A percentile compares a stretch with the other conserved stretches of the same genome.
Evolutionary conservation across 2,329 filamentous ascomycete species (phyloP).

Genomic region (Davidsoniella virescens): DNA sequence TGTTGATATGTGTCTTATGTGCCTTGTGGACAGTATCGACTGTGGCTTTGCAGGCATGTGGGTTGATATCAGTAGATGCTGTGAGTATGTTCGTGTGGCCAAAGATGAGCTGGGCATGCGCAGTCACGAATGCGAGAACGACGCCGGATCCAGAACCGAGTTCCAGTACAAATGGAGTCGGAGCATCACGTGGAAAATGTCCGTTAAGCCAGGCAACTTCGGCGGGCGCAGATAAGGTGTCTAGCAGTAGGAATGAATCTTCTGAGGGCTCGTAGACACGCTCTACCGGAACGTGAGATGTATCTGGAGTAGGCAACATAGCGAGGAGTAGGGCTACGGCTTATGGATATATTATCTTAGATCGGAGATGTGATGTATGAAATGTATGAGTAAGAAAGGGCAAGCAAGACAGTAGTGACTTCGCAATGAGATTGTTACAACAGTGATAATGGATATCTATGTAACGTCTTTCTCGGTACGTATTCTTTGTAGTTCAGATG

Average conservation of each 20-base stretch:
- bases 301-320: constrained; percentile 90
- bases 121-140: constrained; percentile 74
- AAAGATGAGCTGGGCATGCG: constrained; percentile 57
- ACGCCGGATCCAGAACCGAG: constrained; percentile 85
- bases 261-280: constrained; percentile 90
- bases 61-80: constrained; percentile 70
- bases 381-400: background rate
- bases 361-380: background rate
- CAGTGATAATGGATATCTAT: background rate
- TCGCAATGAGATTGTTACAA: background rate
- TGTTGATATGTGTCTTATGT: background rate
- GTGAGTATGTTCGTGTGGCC: constrained; percentile 54
- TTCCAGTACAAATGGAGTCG: constrained; percentile 57
- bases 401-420: background rate
- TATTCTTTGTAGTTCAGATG: background rate
- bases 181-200: constrained; percentile 34
- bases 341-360: background rate
- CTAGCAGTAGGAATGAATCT: constrained; percentile 85
- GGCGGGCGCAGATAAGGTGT: constrained; percentile 60
- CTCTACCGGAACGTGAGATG: constrained; percentile 76
- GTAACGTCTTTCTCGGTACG: background rate
- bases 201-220: constrained; percentile 53
- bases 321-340: background rate
- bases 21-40: constrained; percentile 42
- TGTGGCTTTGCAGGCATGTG: constrained; percentile 65